Evolutionary conservation across 805 yeast genomes (phyloP).

Genomic region (Yamadazyma laniorum): DNA sequence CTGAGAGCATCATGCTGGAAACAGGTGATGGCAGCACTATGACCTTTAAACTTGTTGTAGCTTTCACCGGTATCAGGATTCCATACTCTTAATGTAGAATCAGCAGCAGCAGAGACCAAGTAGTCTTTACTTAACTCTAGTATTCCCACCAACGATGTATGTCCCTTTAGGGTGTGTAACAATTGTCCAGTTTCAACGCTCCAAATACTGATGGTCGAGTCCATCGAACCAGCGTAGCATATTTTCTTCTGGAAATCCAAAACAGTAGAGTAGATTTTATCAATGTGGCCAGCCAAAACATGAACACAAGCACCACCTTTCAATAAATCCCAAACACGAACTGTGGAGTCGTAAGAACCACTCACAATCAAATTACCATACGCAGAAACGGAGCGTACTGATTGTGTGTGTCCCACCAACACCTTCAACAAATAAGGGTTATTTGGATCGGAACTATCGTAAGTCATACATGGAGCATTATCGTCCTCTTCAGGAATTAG

Average conservation of each 20-base stretch:
- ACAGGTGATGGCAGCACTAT: conserved; percentile 86
- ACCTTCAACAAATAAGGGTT: conserved; percentile 69
- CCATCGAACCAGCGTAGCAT: conserved; percentile 91
- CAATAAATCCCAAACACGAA: conserved; percentile 85
- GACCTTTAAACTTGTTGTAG: conserved; percentile 71
- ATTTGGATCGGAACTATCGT: conserved; percentile 35
- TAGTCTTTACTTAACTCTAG: conserved; percentile 72
- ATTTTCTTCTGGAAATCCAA: conserved; percentile 72
- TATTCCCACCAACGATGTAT: conserved; percentile 85
- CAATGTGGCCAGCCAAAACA: conserved; percentile 79
- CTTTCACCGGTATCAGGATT: conserved; percentile 75
- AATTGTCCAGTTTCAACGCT: conserved; percentile 74
- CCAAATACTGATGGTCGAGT: conserved; percentile 87
- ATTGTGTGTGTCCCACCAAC: conserved; percentile 49
- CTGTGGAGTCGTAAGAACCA: conserved; percentile 87
- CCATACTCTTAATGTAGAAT: conserved; percentile 89
- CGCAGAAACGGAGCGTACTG: conserved; percentile 84
- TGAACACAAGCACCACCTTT: conserved; percentile 69
- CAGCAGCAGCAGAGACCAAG: conserved; percentile 94
- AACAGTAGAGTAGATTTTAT: conserved; percentile 85
- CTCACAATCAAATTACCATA: conserved; percentile 79
- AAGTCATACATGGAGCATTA: conserved; percentile 20
- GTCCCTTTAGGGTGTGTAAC: conserved; percentile 75
- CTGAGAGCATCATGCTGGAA: conserved; percentile 84
- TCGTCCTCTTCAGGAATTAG: conserved; percentile 32